Evolutionary conservation across 768 basidiomycete genomes (phyloP).

Genomic region (Suillus occidentalis): DNA sequence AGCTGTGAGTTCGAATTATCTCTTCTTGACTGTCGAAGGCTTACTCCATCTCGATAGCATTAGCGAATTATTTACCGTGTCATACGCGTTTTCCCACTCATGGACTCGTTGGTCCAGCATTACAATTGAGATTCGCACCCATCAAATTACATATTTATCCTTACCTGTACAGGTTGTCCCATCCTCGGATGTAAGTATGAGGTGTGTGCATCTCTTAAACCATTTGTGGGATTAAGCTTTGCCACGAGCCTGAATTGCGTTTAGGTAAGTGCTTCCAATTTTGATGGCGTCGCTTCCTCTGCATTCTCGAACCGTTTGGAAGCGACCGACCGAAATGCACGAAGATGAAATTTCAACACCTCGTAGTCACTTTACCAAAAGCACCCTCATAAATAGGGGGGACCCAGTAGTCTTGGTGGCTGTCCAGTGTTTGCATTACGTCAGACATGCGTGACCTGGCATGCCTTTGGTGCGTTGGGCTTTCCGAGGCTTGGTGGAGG

Average conservation of each 20-base stretch:
- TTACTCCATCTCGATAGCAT: not conserved
- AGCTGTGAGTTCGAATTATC: not conserved
- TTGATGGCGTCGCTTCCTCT: not conserved
- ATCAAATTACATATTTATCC: not conserved
- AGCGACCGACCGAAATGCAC: not conserved
- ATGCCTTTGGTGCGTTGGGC: not conserved
- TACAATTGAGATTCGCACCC: not conserved
- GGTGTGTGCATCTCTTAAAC: conserved; percentile 2
- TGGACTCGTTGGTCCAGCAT: not conserved
- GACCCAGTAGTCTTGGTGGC: not conserved
- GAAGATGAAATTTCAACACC: not conserved
- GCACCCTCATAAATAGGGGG: not conserved
- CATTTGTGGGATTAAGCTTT: not conserved
- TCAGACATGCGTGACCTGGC: not conserved
- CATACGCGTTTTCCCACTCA: not conserved
- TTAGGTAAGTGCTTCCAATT: not conserved
- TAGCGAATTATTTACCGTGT: not conserved
- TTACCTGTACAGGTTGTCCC: conserved; percentile 2
- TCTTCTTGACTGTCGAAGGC: not conserved
- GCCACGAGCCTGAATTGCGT: not conserved
- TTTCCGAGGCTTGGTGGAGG: conserved; percentile 4
- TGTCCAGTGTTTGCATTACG: conserved; percentile 1
- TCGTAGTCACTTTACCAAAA: not conserved
- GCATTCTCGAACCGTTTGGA: not conserved
- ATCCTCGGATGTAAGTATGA: not conserved